Evolutionary conservation across 805 yeast genomes (phyloP).

Genomic region (Metahyphopichia silvanorum): DNA sequence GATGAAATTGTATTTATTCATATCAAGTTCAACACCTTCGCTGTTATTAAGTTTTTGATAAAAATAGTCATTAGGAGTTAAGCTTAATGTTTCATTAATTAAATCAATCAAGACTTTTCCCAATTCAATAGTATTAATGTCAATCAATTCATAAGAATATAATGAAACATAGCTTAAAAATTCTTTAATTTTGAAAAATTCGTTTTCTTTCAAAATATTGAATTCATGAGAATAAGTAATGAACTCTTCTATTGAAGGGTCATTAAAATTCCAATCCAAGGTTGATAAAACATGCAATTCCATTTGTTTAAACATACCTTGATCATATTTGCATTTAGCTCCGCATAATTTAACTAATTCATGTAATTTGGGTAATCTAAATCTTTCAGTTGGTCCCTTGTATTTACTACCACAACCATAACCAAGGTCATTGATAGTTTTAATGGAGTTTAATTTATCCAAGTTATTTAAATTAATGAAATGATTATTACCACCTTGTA

Average conservation of each 20-base stretch:
- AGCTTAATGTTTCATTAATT: constrained; percentile 26
- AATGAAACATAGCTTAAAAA: constrained; percentile 48
- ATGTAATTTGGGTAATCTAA: constrained; percentile 67
- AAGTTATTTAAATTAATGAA: constrained; percentile 45
- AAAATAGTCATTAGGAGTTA: constrained; percentile 15
- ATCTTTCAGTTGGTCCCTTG: constrained; percentile 69
- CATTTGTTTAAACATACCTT: constrained; percentile 60
- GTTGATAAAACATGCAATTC: constrained; percentile 41
- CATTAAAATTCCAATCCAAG: constrained; percentile 64
- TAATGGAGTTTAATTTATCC: constrained; percentile 18
- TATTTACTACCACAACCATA: constrained; percentile 56
- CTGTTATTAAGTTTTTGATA: constrained; percentile 20
- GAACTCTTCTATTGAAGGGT: constrained; percentile 49
- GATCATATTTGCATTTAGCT: constrained; percentile 49
- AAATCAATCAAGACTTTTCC: constrained; percentile 29
- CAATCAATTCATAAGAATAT: constrained; percentile 45
- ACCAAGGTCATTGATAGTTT: constrained; percentile 36
- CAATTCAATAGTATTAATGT: constrained; percentile 24
- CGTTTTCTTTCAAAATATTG: constrained; percentile 18
- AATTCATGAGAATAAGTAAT: constrained; percentile 33
- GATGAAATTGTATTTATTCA: constrained; percentile 16
- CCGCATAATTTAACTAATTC: constrained; percentile 76
- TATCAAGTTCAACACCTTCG: constrained; percentile 8
- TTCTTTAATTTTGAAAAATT: constrained; percentile 46
- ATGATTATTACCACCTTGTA: constrained; percentile 73